Base-by-base conservation (phyloP, 2,329 filamentous ascomycete genomes). In the Claviceps purpurea region DNA sequence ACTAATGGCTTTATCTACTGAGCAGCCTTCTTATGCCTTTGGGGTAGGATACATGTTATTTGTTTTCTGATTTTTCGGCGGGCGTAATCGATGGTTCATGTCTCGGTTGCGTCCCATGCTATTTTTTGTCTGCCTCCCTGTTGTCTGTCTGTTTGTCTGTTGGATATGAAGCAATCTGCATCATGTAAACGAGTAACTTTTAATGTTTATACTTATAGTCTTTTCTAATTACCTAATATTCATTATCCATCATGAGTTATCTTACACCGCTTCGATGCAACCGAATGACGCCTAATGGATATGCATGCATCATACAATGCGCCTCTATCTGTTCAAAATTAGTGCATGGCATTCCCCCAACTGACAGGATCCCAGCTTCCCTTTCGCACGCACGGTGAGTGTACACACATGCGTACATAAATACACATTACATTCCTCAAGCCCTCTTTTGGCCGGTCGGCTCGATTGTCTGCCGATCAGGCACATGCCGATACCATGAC, bases 401-500 rank as follows among this genome's bases (percentile, higher is more conserved):
- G 30, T 34, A 11, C 10, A 34, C 30, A 34, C 30, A 34, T 34
- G 30, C 30, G 30, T 34, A 34, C 30, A 34, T 11, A 11, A 11
- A 34, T 34, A 34, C 10, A 34, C 30, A 11, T 34, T 34, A 34
- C 11, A 34, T 34, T 11, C 30, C 30, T 34, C 30, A 34, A 11
- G 10, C 10, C 30, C 30, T 34, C 30, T 1, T 4, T 34, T 11
- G 30, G 30, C 30, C 10, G 3, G 10, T 34, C 30, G 30, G 30
- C 30, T 34, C 10, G 10, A 4, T 34, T n/a, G 2, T 18, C 13
- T 22, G 5, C 2, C 2, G 10, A 18, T 60, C 42, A 65, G 37
- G 57, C 60, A 51, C 60, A 63, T 18, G 63, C 56, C 13, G 64
- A 56, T 20, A 67, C 58, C 44, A 64, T 56, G 20, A 69, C 64